Percentiles rank a stretch among this genome's conserved stretches.
phyloP scores from a whole-genome alignment of 306 rosid species.

The Neltuma alba region DNA sequence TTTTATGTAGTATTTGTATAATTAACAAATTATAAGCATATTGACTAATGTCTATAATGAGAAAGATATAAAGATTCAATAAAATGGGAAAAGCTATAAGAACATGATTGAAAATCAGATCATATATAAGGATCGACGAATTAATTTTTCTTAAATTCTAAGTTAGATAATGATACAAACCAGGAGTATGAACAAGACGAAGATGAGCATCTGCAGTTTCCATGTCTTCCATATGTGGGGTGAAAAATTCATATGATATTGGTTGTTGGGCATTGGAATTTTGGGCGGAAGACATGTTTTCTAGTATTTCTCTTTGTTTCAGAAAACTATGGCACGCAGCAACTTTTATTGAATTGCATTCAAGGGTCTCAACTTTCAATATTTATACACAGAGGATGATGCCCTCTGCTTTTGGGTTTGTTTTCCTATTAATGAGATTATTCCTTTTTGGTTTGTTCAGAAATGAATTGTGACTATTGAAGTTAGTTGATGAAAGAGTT shows the following conservation, averaged over 20 bases:
- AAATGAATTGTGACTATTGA: background rate
- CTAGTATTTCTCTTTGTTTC: background rate
- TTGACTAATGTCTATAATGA: no score
- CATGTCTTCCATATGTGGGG: background rate
- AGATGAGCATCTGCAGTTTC: background rate
- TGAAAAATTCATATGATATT: background rate
- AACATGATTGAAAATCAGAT: no score
- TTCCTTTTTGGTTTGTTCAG: background rate
- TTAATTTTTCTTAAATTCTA: no score
- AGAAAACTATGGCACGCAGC: background rate
- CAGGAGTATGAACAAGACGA: background rate
- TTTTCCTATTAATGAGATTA: background rate
- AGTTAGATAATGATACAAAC: background rate
- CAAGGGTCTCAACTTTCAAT: background rate
- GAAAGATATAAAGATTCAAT: no score
- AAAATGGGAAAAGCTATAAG: no score
- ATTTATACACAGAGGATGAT: background rate
- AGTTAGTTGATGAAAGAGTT: background rate
- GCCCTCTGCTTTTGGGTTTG: background rate
- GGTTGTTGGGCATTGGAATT: background rate
- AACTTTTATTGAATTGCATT: background rate
- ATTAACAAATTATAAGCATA: no score
- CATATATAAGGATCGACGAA: no score
- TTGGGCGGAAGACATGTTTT: background rate
- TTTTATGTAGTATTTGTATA: no score